Evolutionary conservation across 73 alveolate species (phyloP).

Genomic region (Tetrahymena malaccensis): DNA sequence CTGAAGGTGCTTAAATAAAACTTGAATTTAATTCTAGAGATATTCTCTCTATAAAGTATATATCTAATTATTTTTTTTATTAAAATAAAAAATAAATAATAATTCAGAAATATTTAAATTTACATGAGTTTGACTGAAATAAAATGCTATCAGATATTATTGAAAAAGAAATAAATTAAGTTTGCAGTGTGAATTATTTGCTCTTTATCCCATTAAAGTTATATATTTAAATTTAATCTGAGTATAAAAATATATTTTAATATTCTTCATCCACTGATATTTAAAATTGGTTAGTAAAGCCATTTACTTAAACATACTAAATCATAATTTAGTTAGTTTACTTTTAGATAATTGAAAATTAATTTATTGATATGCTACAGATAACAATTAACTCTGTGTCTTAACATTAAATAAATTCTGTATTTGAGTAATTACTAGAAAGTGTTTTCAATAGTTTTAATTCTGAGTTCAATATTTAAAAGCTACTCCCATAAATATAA

Average conservation of each 20-base stretch:
- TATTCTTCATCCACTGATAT: neutral
- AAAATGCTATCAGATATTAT: neutral
- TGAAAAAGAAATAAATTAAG: neutral
- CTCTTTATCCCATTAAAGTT: neutral
- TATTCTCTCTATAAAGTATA: neutral
- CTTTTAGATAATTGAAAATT: neutral
- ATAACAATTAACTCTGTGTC: neutral
- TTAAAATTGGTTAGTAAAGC: neutral
- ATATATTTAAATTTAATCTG: neutral
- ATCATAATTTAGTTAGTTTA: too few species aligned
- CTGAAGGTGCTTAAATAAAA: neutral
- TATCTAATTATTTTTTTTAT: neutral
- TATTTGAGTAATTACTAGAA: neutral
- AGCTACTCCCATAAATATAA: too few species aligned
- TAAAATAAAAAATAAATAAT: too few species aligned
- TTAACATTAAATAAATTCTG: neutral
- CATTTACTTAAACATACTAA: neutral
- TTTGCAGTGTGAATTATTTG: too few species aligned
- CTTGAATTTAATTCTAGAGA: neutral
- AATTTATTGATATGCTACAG: neutral
- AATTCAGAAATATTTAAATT: too few species aligned
- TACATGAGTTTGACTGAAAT: neutral
- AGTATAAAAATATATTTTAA: neutral
- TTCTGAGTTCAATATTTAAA: neutral
- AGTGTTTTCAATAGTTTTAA: neutral